phyloP scores from a whole-genome alignment of 2,329 filamentous ascomycete genomes.

The Calonectria naviculata region DNA sequence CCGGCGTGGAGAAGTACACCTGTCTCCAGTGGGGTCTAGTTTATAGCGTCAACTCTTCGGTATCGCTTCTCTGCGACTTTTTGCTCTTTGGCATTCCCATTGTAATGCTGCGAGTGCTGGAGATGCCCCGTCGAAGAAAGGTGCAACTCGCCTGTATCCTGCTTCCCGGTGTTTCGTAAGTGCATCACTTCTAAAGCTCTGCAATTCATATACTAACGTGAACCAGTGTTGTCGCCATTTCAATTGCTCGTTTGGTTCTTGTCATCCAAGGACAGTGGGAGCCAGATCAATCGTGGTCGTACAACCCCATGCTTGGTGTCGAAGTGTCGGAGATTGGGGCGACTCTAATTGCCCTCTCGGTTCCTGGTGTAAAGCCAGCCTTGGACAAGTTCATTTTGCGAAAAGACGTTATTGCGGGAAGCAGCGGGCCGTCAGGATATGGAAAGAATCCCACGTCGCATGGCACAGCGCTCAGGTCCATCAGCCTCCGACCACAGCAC shows the following conservation, averaged over 20 bases:
- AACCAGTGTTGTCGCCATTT: constrained; percentile 59
- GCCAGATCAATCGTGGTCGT: constrained; percentile 60
- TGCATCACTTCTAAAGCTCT: not conserved
- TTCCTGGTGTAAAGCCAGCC: constrained; percentile 61
- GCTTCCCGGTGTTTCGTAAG: constrained; percentile 60
- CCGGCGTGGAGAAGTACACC: constrained; percentile 49
- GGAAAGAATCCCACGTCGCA: constrained; percentile 33
- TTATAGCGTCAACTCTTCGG: constrained; percentile 60
- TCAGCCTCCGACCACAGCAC: constrained; percentile 45
- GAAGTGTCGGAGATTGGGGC: constrained; percentile 62
- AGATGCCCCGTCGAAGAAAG: constrained; percentile 56
- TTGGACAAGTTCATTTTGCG: constrained; percentile 49
- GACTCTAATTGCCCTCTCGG: constrained; percentile 61
- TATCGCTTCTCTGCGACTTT: constrained; percentile 62
- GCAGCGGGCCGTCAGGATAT: constrained; percentile 36
- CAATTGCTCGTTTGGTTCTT: constrained; percentile 57
- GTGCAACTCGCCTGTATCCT: constrained; percentile 59
- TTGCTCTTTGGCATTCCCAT: constrained; percentile 62
- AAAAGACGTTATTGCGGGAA: constrained; percentile 34
- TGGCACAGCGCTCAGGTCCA: constrained; percentile 43
- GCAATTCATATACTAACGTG: constrained; percentile 6
- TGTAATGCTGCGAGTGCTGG: constrained; percentile 57
- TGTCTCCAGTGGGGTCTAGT: constrained; percentile 63
- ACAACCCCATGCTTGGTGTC: constrained; percentile 60
- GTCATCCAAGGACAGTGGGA: constrained; percentile 60